Conservation (phyloP, 2,329 filamentous ascomycete genomes). For the Lachnellula hyalina region DNA sequence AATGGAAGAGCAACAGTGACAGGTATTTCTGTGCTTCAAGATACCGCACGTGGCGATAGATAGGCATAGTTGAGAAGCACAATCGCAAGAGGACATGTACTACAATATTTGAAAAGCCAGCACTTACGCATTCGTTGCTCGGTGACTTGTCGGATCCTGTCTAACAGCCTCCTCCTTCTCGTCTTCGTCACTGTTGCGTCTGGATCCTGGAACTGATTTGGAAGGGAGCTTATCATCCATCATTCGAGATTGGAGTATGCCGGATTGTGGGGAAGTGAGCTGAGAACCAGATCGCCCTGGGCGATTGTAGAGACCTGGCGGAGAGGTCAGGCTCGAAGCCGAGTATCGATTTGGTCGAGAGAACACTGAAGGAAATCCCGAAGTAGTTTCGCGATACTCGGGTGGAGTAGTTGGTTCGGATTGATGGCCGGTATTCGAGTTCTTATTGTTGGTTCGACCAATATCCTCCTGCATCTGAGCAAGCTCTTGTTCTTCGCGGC, state of each 20-base stretch:
- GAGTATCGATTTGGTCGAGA: constrained; percentile 86
- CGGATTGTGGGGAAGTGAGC: constrained; percentile 70
- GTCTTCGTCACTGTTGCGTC: constrained; percentile 86
- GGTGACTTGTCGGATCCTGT: constrained; percentile 64
- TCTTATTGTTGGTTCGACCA: constrained; percentile 42
- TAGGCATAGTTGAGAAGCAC: neutral
- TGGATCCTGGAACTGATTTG: constrained; percentile 78
- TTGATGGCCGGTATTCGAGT: constrained; percentile 64
- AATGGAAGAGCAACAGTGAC: neutral
- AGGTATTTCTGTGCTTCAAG: neutral
- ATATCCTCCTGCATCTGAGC: constrained; percentile 80
- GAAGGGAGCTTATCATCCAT: constrained; percentile 67
- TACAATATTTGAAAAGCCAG: too few relatives aligned
- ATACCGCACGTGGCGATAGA: neutral
- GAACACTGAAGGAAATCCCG: constrained; percentile 72
- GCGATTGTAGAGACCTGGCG: constrained; percentile 68
- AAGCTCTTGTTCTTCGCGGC: constrained; percentile 76
- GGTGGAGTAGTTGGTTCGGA: constrained; percentile 96
- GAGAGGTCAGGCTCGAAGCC: constrained; percentile 78
- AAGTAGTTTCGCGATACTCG: constrained; percentile 71
- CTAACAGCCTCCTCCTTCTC: constrained; percentile 74
- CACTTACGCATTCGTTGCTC: constrained; percentile 75
- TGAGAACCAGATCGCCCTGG: constrained; percentile 73
- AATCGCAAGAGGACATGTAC: too few relatives aligned
- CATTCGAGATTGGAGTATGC: constrained; percentile 52